Evolutionary conservation across 2,329 filamentous ascomycete genomes (phyloP), one percentile per base, ranked within the genome.

Genomic region (Pleomassaria siparia): DNA sequence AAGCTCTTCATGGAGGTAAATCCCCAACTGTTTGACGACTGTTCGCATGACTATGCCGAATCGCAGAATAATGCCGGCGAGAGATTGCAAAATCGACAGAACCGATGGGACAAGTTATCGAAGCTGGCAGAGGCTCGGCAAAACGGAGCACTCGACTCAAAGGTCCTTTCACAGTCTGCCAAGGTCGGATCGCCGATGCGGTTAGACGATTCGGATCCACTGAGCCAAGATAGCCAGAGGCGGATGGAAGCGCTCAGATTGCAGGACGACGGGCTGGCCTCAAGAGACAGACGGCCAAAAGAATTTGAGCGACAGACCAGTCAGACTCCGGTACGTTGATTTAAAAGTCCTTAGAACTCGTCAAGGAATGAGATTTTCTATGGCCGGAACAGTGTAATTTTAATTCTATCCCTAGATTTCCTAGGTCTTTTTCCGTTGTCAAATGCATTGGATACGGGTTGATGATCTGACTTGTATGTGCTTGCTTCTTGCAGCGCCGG

Each of bases 1-100:
- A 99, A 99, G 72, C 82, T 99, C 29, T 99, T 99, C 73, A 99
- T 99, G 94, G 94, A 99, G 72, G 96, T 99, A 65, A 97, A 97
- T 71, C 94, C 94, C 9, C 91, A 96, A 71, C 82, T 99, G 18
- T 99, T 99, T 63, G 94, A 99, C 62, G 94, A 99, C 68, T 99
- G 94, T 74, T 96, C 94, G 28, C 92, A 96, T 66, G 91, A 97
- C 56, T 99, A 99, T 73, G 95, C 91, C 4, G 92, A 97, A 71
- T 87, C 94, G 63, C 92, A 97, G 73, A 95, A 95, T 73, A 94
- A 84, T 54, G 90, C 91, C 3, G 85, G 88, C n/a, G 83, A 89
- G 50, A 85, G 91, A 46, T 87, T 96, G 72, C 85, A 87, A 55
- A 80, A 85, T 54, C 85, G 94, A 56, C 86, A 95, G 70, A 85